Conservation (phyloP, 345 rosid genomes). For the Isatis tinctoria region DNA sequence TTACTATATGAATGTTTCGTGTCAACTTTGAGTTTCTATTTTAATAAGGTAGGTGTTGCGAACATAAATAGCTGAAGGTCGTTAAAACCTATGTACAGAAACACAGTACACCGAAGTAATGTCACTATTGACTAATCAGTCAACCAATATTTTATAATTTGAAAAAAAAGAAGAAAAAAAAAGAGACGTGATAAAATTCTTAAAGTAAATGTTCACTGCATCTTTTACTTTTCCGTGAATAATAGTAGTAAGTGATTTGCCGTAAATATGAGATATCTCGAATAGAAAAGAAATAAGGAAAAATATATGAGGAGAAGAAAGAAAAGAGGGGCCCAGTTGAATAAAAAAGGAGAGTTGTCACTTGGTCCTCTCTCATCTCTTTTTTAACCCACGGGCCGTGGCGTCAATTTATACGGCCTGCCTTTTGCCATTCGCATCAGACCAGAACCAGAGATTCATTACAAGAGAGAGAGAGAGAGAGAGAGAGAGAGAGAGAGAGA, state of each 20-base stretch:
- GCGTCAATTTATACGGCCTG: conserved; percentile 18
- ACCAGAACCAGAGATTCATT: neutral
- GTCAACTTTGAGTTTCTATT: too few relatives aligned
- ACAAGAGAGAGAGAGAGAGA: neutral
- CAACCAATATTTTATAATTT: neutral
- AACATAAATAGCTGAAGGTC: too few relatives aligned
- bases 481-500: neutral
- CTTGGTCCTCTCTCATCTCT: neutral
- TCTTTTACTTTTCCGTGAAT: neutral
- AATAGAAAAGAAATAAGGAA: neutral
- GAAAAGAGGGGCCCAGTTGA: conserved; percentile 21
- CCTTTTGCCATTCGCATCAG: conserved; percentile 4
- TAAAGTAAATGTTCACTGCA: neutral
- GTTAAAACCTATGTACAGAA: too few relatives aligned
- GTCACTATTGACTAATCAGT: too few relatives aligned
- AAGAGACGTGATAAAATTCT: neutral
- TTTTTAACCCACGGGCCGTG: conserved; percentile 16
- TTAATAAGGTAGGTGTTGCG: too few relatives aligned
- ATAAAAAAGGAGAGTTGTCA: neutral
- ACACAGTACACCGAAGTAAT: too few relatives aligned
- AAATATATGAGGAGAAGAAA: neutral
- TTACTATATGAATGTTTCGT: too few relatives aligned
- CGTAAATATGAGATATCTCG: conserved; percentile 11
- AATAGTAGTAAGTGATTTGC: neutral
- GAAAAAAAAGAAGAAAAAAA: neutral